Evolutionary conservation across 441 rosid species (phyloP).

Genomic region (Codiaeum variegatum): DNA sequence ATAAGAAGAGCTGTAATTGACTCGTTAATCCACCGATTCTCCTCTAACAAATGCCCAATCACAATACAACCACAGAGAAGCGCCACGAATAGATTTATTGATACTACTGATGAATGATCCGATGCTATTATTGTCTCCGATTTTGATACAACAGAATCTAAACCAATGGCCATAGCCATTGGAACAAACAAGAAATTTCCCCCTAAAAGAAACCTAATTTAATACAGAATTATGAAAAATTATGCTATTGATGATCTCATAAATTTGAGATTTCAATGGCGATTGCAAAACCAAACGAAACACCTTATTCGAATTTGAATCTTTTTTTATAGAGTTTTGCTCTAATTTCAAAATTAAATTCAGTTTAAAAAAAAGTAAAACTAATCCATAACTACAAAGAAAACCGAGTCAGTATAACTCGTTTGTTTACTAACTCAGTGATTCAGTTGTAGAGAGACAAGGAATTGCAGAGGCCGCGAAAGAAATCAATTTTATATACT

Average conservation of each 20-base stretch:
- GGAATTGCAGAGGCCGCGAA: constrained; percentile 19
- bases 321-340: neutral
- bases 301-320: too few species aligned
- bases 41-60: constrained; percentile 78
- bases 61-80: constrained; percentile 82
- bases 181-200: neutral
- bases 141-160: constrained; percentile 32
- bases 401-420: neutral
- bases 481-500: constrained; percentile 17
- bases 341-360: too few species aligned
- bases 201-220: too few species aligned
- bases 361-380: neutral
- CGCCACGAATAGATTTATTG: constrained; percentile 85
- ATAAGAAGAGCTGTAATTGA: constrained; percentile 86
- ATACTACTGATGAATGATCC: constrained; percentile 73
- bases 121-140: constrained; percentile 37
- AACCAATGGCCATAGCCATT: constrained; percentile 39
- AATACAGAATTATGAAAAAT: neutral
- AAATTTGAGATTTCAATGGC: neutral
- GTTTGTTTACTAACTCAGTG: neutral
- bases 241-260: too few species aligned
- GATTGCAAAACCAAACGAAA: neutral
- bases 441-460: neutral
- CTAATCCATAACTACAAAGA: neutral
- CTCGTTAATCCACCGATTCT: constrained; percentile 84